phyloP scores from a whole-genome alignment of 257 asterid species.

The Verbena officinalis region DNA sequence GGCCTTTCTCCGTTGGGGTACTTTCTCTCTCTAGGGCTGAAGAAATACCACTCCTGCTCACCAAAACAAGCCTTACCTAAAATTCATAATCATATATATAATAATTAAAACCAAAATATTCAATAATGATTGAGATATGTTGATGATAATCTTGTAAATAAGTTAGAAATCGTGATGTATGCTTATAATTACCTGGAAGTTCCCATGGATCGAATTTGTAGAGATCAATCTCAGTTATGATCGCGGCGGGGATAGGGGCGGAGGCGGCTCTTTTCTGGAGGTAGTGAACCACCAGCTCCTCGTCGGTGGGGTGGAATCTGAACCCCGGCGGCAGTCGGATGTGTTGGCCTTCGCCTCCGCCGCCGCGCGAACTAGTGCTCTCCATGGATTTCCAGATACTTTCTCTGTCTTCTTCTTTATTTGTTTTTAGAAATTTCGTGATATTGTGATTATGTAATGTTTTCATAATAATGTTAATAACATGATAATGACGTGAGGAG shows the following conservation, averaged over 20 bases:
- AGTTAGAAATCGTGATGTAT: neutral
- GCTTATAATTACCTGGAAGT: constrained; percentile 41
- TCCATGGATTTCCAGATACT: constrained; percentile 29
- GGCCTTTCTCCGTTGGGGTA: too few relatives aligned
- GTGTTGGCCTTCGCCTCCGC: constrained; percentile 33
- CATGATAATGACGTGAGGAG: constrained; percentile 24
- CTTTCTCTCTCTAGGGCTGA: too few relatives aligned
- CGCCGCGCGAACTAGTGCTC: constrained; percentile 39
- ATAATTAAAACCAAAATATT: too few relatives aligned
- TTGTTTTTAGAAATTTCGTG: neutral
- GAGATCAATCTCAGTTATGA: constrained; percentile 51
- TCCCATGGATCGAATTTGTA: constrained; percentile 59
- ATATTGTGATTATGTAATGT: constrained; percentile 7
- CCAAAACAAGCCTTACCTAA: constrained; percentile 52
- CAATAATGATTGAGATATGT: neutral
- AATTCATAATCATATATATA: too few relatives aligned
- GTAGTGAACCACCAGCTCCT: constrained; percentile 53
- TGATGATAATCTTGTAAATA: neutral
- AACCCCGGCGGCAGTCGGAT: constrained; percentile 52
- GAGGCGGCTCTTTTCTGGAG: constrained; percentile 48
- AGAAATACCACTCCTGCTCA: constrained; percentile 55
- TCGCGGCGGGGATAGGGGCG: constrained; percentile 41
- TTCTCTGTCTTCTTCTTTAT: neutral
- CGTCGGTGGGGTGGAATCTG: constrained; percentile 59
- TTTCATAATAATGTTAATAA: neutral